phyloP scores from a whole-genome alignment of 495 filamentous ascomycete species.

The Penicillium chermesinum region DNA sequence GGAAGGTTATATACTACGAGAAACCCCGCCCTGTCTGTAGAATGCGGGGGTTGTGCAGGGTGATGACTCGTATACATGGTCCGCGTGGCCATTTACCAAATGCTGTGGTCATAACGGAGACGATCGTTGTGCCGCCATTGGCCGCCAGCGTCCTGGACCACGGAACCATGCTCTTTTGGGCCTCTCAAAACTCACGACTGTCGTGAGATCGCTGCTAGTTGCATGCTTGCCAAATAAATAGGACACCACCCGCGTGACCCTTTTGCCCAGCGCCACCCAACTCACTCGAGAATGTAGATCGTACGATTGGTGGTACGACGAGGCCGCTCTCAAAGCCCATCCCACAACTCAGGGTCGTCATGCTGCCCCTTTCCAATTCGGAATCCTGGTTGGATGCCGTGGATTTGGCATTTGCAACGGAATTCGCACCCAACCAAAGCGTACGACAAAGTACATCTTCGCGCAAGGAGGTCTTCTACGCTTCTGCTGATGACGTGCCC shows the following conservation, averaged over 20 bases:
- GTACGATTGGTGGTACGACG: background rate
- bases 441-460: background rate
- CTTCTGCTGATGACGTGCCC: background rate
- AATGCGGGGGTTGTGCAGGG: constrained; percentile 2
- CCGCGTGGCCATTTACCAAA: background rate
- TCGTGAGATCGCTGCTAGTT: background rate
- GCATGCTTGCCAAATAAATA: background rate
- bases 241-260: background rate
- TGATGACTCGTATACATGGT: constrained; percentile 5
- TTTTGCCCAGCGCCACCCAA: background rate
- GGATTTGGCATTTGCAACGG: background rate
- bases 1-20: background rate
- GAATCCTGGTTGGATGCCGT: background rate
- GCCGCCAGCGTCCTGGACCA: background rate
- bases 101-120: constrained; percentile 4
- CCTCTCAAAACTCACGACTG: background rate
- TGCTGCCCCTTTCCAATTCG: background rate
- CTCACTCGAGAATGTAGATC: background rate
- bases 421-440: background rate
- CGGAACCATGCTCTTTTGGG: background rate
- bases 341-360: background rate
- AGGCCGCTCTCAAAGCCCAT: background rate
- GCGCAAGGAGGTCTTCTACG: no score
- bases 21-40: background rate
- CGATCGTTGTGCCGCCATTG: background rate